Evolutionary conservation across 129 eudicot species (phyloP).

Genomic region (Ambrosia trifida): DNA sequence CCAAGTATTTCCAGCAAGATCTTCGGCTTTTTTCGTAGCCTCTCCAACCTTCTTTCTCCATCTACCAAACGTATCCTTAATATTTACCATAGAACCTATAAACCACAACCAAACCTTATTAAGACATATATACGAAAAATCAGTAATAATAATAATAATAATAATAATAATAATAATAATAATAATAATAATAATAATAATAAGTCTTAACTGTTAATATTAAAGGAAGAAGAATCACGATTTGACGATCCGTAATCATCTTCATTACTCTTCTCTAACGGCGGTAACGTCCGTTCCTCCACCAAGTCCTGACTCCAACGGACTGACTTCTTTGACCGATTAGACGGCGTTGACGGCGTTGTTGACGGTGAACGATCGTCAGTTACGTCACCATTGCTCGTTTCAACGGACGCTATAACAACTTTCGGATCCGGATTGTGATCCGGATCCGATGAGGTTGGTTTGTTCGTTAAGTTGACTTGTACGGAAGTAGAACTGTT

Average conservation of each 20-base stretch:
- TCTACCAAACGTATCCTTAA: constrained; percentile 76
- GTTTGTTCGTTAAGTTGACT: constrained; percentile 15
- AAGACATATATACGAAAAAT: too few relatives aligned
- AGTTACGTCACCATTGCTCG: constrained; percentile 25
- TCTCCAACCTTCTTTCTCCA: constrained; percentile 92
- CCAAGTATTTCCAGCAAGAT: constrained; percentile 94
- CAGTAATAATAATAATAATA: too few relatives aligned
- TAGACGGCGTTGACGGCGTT: constrained; percentile 29
- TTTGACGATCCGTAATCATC: constrained; percentile 38
- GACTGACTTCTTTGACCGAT: constrained; percentile 70
- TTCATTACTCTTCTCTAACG: constrained; percentile 21
- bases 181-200: too few relatives aligned
- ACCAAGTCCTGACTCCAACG: constrained; percentile 82
- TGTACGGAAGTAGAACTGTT: constrained; percentile 11
- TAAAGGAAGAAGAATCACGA: constrained; percentile 44
- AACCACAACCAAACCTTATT: constrained; percentile 10
- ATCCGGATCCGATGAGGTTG: constrained; percentile 23
- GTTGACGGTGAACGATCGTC: constrained; percentile 35
- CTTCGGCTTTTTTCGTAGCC: constrained; percentile 87
- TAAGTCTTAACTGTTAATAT: constrained; percentile 54
- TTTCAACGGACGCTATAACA: constrained; percentile 10
- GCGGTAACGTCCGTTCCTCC: constrained; percentile 50
- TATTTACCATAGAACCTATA: constrained; percentile 64
- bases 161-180: too few relatives aligned
- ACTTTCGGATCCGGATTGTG: constrained; percentile 23